Base-by-base conservation (phyloP, 371 early-diverging fungal genomes). In the Mortierella sp. region DNA sequence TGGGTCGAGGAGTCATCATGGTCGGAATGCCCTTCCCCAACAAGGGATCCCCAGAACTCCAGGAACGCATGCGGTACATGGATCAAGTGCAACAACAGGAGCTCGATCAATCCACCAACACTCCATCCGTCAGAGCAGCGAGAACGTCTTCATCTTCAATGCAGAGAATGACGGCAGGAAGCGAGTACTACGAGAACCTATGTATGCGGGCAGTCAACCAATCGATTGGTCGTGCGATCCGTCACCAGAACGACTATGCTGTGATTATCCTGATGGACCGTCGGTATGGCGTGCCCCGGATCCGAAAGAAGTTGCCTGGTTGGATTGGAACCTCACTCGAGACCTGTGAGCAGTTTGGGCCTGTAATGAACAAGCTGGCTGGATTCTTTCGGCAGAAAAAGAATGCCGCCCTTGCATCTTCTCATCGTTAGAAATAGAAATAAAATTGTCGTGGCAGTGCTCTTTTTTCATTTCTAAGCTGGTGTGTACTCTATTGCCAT, bases 171-270 rank as follows among this genome's bases (percentile, higher is more conserved):
- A 80, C 83, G 21, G 92, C 92, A 47, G 95, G 94, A 1, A 90
- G 84, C 44, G 96, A 95, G 74, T 95, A 96, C 82, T 97, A 97
- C 75, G 96, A 97, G 82, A 96, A 97, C 79, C 82, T 98, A 45
- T 97, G 97, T 89, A 98, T 99, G 98, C 94, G 96, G 44, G 95
- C 97, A 7, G 97, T 99, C 0, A 99, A 99, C 89, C 99, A 99
- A 88, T 95, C 98, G 3, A 97, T 98, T 71, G 98, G 98, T 48
- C 92, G 99, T 73, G 98, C 98, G 6, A 95, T 99, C 75, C 92
- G 99, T 47, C 97, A 98, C 88, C 91, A 90, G 70, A 88, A 93
- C 60, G 99, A 99, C 86, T 97, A 92, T 81, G 96, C 96, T 0
- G 90, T 90, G 3, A 92, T 97, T 63, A 82, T 96, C 16, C 72